Base-by-base conservation (phyloP, 1,284 basidiomycete species). In the Dichomitus squalens region DNA sequence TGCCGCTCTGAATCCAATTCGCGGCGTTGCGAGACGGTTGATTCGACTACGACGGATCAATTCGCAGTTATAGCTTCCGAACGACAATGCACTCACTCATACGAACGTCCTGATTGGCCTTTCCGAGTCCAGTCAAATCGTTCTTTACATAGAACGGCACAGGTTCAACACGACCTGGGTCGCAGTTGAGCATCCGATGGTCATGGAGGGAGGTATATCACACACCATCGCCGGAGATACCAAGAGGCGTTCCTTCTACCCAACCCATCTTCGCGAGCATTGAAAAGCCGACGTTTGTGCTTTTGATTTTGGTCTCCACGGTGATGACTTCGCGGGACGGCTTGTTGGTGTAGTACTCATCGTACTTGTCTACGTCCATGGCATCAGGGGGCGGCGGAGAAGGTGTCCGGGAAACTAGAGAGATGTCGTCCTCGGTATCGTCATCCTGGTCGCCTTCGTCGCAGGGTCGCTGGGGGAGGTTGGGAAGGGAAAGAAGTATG, bases 241-340 rank as follows among this genome's bases (percentile, higher is more conserved):
- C 90, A 2, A 93, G 75, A 16, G 88, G 85, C 63, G 88, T 83
- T 3, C 91, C 91, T 68, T 91, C 88, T 0, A 79, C 75, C 91
- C 91, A 93, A 7, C 91, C 91, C 56, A 93, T 80, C 71, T 88
- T 92, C 23, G 86, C 80, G 2, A 93, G 81, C 79, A 93, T 82
- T 14, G 83, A 78, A 69, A 92, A 92, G 16, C 91, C 91, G 67
- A 86, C 88, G 73, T 93, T 93, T 33, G 81, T 80, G 40, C 80
- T 78, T 68, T 87, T 87, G 66, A 93, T 86, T 70, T 80, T 90
- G 33, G 90, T 92, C 52, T 92, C 86, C 53, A 92, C 83, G 3
- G 91, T 92, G 62, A 92, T 80, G 61, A 85, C 78, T 67, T 93
- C 90, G 34, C 58, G 65, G 40, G 61, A 64, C 1, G 76, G 74